Base-by-base conservation (phyloP, 495 filamentous ascomycete genomes). In the Zalerion maritima region DNA sequence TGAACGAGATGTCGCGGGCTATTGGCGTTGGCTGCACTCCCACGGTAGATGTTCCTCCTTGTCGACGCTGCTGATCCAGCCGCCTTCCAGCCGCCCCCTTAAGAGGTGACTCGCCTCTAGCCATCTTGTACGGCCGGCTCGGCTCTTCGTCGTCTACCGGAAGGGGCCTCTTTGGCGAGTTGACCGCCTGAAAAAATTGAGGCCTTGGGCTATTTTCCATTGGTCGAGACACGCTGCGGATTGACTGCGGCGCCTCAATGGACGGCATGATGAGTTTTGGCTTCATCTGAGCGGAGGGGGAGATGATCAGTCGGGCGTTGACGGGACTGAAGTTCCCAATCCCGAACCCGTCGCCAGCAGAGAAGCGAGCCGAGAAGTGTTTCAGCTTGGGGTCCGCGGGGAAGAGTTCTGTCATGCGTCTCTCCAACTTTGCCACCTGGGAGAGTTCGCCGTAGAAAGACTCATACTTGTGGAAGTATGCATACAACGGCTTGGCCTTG, bases 381-480 rank as follows among this genome's bases (percentile, higher is more conserved):
- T 63, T 47, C 15, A 94, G 60, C 14, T 71, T 73, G 11, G 82
- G 76, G 36, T 94, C 87, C 13, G 85, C 78, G 11, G 85, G 85
- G 47, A 78, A 96, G 2, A 94, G 64, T 46, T 94, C 85, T 14
- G 67, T 64, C 87, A 96, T 94, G 17, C 89, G 78, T 45, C 71
- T 78, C 47, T 97, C 89, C 16, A 97, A 59, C 46, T 89, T 89
- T 40, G 73, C 70, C 21, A 97, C 76, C 45, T 94, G 83, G 12
- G 72, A 63, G 0, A 94, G 64, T 45, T 97, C 91, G 24, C 91
- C 89, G 43, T 83, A 96, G 25, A 80, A 68, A n/a, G 81, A 79
- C 54, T 96, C 87, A 47, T 92, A 94, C 31, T 82, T 74, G 49
- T 97, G 85, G 42, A 97, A 86, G 52, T 79, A 94, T 1, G 71